phyloP scores from a whole-genome alignment of 2,329 filamentous ascomycete genomes.

The Xylaria sp. region DNA sequence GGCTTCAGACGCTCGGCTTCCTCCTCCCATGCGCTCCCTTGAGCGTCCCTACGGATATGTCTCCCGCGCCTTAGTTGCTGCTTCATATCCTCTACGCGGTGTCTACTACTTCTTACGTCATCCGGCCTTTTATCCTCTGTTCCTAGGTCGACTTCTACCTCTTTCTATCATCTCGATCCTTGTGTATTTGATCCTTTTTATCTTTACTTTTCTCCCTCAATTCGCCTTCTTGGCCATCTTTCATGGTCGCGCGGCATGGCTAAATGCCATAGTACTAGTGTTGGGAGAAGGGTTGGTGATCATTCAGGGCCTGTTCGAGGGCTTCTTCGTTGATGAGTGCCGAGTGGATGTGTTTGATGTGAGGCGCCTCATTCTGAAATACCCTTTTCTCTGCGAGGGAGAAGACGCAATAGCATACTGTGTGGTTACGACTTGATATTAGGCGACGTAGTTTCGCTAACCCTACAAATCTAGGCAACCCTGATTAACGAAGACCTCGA shows the following conservation, averaged over 20 bases:
- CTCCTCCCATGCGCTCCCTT: constrained; percentile 34
- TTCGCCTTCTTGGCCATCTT: constrained; percentile 89
- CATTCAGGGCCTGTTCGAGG: constrained; percentile 73
- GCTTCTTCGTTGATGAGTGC: constrained; percentile 80
- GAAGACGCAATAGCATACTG: not conserved
- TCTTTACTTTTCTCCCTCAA: constrained; percentile 87
- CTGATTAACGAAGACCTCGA: constrained; percentile 76
- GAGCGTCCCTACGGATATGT: constrained; percentile 50
- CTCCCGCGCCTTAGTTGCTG: constrained; percentile 52
- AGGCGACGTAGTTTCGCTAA: constrained; percentile 17
- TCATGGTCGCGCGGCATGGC: constrained; percentile 85
- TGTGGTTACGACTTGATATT: not conserved
- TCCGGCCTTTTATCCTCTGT: constrained; percentile 81
- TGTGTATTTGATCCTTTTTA: constrained; percentile 84
- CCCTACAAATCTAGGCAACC: constrained; percentile 60
- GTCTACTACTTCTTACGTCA: constrained; percentile 82
- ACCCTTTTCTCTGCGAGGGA: not conserved
- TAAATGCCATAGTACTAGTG: constrained; percentile 85
- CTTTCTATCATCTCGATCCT: constrained; percentile 81
- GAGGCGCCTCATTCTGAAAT: constrained; percentile 39
- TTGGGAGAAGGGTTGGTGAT: constrained; percentile 82
- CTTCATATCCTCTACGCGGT: constrained; percentile 68
- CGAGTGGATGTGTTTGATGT: constrained; percentile 86
- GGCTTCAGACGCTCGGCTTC: constrained; percentile 31
- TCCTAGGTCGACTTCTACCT: constrained; percentile 77